phyloP scores from a whole-genome alignment of 148 eudicot genomes.

The Fagopyrum esculentum region DNA sequence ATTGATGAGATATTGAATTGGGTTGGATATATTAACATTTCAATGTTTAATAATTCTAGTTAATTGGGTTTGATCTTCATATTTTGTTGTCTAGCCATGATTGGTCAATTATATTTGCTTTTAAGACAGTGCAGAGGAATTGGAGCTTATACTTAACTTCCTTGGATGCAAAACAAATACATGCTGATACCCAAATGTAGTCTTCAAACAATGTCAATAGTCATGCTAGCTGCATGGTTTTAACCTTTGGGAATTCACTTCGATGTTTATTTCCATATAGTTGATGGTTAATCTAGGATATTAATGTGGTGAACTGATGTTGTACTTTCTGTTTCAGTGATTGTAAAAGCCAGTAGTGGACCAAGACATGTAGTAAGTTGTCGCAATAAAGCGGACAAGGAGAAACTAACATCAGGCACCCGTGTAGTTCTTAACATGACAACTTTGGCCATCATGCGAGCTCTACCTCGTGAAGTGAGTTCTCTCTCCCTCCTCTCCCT shows the following conservation, averaged over 20 bases:
- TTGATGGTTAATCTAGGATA: background rate
- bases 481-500: background rate
- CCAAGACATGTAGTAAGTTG: conserved; percentile 98
- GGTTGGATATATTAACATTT: too few species aligned
- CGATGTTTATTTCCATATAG: background rate
- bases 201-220: background rate
- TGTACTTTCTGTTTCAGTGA: conserved; percentile 35
- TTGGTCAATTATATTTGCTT: too few species aligned
- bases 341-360: conserved; percentile 97
- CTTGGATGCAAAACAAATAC: too few species aligned
- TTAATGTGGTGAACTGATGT: background rate
- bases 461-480: conserved; percentile 93
- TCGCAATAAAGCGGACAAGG: conserved; percentile 95
- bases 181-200: background rate
- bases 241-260: background rate
- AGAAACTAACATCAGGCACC: conserved; percentile 85
- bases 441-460: conserved; percentile 92
- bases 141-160: too few species aligned
- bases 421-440: conserved; percentile 99
- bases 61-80: too few species aligned
- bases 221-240: background rate
- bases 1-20: too few species aligned
- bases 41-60: too few species aligned
- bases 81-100: too few species aligned
- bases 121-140: too few species aligned